Evolutionary conservation across 805 yeast genomes (phyloP).

Genomic region (Candida pseudoglaebosa): DNA sequence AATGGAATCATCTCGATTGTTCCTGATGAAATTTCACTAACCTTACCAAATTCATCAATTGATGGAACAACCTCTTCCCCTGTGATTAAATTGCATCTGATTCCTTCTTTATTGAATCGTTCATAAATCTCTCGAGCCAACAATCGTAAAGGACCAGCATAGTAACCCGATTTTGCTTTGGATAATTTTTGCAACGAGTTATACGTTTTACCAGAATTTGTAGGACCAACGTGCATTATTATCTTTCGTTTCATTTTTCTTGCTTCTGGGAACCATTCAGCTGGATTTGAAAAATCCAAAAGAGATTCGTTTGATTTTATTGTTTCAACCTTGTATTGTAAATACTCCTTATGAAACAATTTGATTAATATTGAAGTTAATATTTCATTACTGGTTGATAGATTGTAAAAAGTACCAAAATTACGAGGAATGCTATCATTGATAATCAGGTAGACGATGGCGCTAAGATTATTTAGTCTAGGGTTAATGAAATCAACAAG

Average conservation of each 20-base stretch:
- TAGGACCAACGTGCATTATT: slow-evolving; percentile 95
- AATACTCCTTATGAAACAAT: slow-evolving; percentile 21
- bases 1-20: slow-evolving; percentile 92
- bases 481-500: slow-evolving; percentile 26
- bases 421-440: slow-evolving; percentile 17
- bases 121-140: slow-evolving; percentile 91
- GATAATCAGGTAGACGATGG: slow-evolving; percentile 17
- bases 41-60: slow-evolving; percentile 62
- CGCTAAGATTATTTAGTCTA: slow-evolving; percentile 15
- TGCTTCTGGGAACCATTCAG: slow-evolving; percentile 79
- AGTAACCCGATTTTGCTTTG: slow-evolving; percentile 69
- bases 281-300: slow-evolving; percentile 34
- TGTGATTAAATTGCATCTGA: slow-evolving; percentile 79
- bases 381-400: slow-evolving; percentile 17
- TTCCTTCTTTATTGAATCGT: slow-evolving; percentile 60
- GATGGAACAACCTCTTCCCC: slow-evolving; percentile 91
- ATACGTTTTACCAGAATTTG: slow-evolving; percentile 93
- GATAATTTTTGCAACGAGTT: slow-evolving; percentile 70
- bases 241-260: slow-evolving; percentile 73
- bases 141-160: slow-evolving; percentile 90
- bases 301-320: slow-evolving; percentile 10
- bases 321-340: slow-evolving; percentile 10
- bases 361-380: slow-evolving; percentile 18
- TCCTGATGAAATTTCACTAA: slow-evolving; percentile 77
- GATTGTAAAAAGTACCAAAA: slow-evolving; percentile 14